phyloP scores from a whole-genome alignment of 2,329 filamentous ascomycete genomes.

The Exophiala calicioides region DNA sequence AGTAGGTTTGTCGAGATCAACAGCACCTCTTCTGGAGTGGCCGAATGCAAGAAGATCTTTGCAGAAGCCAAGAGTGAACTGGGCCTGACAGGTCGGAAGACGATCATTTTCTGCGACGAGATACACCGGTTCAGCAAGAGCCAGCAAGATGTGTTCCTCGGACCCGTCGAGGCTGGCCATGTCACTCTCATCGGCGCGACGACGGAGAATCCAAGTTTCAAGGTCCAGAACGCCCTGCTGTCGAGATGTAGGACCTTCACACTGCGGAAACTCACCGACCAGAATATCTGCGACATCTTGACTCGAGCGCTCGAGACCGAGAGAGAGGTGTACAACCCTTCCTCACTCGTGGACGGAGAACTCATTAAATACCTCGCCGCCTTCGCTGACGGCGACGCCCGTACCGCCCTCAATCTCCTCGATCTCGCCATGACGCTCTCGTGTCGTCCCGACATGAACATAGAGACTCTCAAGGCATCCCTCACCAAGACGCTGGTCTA shows the following conservation, averaged over 20 bases:
- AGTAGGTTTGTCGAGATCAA: slow-evolving; percentile 94
- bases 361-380: slow-evolving; percentile 78
- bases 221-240: slow-evolving; percentile 81
- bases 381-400: slow-evolving; percentile 89
- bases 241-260: slow-evolving; percentile 92
- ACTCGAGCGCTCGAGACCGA: slow-evolving; percentile 67
- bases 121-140: slow-evolving; percentile 88
- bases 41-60: slow-evolving; percentile 91
- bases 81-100: slow-evolving; percentile 78
- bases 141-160: slow-evolving; percentile 93
- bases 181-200: slow-evolving; percentile 93
- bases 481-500: slow-evolving; percentile 93
- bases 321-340: slow-evolving; percentile 44
- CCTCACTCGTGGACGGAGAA: slow-evolving; percentile 68
- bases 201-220: slow-evolving; percentile 95
- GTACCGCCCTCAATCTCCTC: slow-evolving; percentile 87
- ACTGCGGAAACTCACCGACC: slow-evolving; percentile 69
- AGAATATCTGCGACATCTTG: slow-evolving; percentile 73
- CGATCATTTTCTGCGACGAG: slow-evolving; percentile 97
- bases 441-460: slow-evolving; percentile 64
- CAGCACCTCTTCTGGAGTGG: slow-evolving; percentile 82
- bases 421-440: slow-evolving; percentile 78
- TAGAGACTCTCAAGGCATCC: slow-evolving; percentile 74
- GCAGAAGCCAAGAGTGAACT: slow-evolving; percentile 79
- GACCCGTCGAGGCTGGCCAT: slow-evolving; percentile 85